Conservation (phyloP, 192 early-diverging fungal genomes). For the Mortierella alpina region DNA sequence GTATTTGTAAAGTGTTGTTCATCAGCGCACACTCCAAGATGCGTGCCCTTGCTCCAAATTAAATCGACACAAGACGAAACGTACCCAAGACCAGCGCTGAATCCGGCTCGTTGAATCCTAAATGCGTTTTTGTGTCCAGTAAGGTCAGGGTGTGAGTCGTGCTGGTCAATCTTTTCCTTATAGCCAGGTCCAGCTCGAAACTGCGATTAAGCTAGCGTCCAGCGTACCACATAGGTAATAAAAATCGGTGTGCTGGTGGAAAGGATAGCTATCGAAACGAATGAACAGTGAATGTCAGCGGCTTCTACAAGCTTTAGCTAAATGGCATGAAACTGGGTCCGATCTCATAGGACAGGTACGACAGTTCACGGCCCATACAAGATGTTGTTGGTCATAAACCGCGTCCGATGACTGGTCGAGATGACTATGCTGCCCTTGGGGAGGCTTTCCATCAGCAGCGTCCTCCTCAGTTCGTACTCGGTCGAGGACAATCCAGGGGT, state of each 20-base stretch:
- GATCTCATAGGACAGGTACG: too few relatives aligned
- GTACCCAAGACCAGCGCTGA: constrained; percentile 77
- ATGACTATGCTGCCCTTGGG: constrained; percentile 77
- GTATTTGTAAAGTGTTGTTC: too few relatives aligned
- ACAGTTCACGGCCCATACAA: constrained; percentile 65
- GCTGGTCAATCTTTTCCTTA: not conserved
- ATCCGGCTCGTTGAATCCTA: constrained; percentile 94
- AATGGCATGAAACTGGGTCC: too few relatives aligned
- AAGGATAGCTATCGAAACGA: constrained; percentile 73
- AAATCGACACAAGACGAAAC: not conserved
- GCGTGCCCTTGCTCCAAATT: too few relatives aligned
- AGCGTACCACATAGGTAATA: constrained; percentile 76
- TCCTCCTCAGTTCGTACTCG: constrained; percentile 86
- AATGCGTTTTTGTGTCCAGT: not conserved
- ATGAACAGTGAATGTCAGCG: not conserved
- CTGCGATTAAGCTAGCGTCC: too few relatives aligned
- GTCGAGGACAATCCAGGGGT: constrained; percentile 79
- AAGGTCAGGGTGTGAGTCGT: not conserved
- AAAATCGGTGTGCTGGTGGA: constrained; percentile 94
- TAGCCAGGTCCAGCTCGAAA: too few relatives aligned
- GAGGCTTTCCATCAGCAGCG: constrained; percentile 66
- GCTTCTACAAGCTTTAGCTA: not conserved
- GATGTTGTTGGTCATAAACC: constrained; percentile 90
- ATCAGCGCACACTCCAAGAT: too few relatives aligned
- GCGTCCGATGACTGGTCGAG: constrained; percentile 77